A percentile compares a stretch with the other conserved stretches of the same genome.
phyloP scores from a whole-genome alignment of 495 filamentous ascomycete genomes.

The Neurospora sp. region DNA sequence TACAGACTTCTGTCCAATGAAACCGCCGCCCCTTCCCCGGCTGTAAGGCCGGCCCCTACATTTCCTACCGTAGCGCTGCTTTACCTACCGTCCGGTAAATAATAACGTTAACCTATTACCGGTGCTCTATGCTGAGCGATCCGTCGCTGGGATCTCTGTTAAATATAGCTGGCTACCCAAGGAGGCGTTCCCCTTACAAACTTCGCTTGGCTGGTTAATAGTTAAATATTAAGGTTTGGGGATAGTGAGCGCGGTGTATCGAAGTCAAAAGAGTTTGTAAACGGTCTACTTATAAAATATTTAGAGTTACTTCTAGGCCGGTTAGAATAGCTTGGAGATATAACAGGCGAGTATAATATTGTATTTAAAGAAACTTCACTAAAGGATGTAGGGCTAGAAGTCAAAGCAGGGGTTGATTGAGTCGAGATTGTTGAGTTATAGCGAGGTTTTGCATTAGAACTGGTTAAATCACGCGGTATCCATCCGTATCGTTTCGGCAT shows the following conservation, averaged over 20 bases:
- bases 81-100: not conserved
- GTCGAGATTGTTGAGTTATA: not conserved
- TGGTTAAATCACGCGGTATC: not conserved
- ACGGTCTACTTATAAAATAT: not conserved
- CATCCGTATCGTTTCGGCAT: not conserved
- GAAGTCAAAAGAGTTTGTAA: not conserved
- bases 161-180: not conserved
- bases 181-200: not conserved
- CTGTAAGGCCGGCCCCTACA: not conserved
- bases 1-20: not conserved
- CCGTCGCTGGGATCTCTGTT: not conserved
- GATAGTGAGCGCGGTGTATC: not conserved
- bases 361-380: not conserved
- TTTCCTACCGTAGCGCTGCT: not conserved
- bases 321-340: not conserved
- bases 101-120: not conserved
- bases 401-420: not conserved
- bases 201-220: not conserved
- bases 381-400: not conserved
- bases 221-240: not conserved
- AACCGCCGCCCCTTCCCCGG: not conserved
- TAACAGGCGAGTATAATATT: not conserved
- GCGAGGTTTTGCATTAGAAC: not conserved
- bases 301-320: too few species aligned
- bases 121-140: not conserved